Conservation (phyloP, 768 basidiomycete species). For the Boletus sp. region DNA sequence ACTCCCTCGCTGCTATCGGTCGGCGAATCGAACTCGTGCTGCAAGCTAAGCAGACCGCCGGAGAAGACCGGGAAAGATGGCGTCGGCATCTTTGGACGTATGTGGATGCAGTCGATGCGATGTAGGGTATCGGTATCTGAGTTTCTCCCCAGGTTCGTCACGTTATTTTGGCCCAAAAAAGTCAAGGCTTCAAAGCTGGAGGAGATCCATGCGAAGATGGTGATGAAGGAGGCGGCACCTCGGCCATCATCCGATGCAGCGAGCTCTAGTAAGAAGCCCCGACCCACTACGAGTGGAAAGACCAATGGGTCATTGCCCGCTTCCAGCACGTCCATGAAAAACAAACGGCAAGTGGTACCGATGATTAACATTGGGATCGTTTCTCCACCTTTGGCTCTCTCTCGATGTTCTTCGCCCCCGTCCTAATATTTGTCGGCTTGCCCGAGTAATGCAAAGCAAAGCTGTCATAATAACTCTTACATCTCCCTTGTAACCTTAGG, state of each 20-base stretch:
- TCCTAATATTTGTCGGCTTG: slow-evolving; percentile 22
- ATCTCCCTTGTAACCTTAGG: slow-evolving; percentile 23
- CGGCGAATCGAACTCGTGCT: slow-evolving; percentile 85
- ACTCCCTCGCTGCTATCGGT: slow-evolving; percentile 91
- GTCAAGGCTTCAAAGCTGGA: slow-evolving; percentile 91
- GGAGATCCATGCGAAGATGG: slow-evolving; percentile 96
- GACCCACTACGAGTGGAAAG: slow-evolving; percentile 47
- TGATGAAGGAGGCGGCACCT: slow-evolving; percentile 78
- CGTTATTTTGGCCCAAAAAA: slow-evolving; percentile 96
- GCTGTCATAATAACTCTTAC: slow-evolving; percentile 28
- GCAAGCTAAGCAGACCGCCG: slow-evolving; percentile 66
- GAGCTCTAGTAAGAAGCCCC: slow-evolving; percentile 55
- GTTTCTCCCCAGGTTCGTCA: slow-evolving; percentile 69
- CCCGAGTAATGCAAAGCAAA: slow-evolving; percentile 24
- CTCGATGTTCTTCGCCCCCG: slow-evolving; percentile 17
- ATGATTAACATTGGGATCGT: slow-evolving; percentile 32
- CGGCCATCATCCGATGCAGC: slow-evolving; percentile 48
- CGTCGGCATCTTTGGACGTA: slow-evolving; percentile 95
- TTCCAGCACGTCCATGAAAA: slow-evolving; percentile 42
- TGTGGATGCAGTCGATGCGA: slow-evolving; percentile 34
- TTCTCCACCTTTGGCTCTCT: slow-evolving; percentile 21
- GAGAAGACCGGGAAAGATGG: slow-evolving; percentile 86
- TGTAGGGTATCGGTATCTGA: slow-evolving; percentile 8
- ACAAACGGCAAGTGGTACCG: slow-evolving; percentile 62
- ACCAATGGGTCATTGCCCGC: slow-evolving; percentile 49